These are phyloP conservation scores for Dinochytrium kinnereticum DNA, from an alignment of 371 early-diverging fungal genomes.

Conservation along the genomic window DNA sequence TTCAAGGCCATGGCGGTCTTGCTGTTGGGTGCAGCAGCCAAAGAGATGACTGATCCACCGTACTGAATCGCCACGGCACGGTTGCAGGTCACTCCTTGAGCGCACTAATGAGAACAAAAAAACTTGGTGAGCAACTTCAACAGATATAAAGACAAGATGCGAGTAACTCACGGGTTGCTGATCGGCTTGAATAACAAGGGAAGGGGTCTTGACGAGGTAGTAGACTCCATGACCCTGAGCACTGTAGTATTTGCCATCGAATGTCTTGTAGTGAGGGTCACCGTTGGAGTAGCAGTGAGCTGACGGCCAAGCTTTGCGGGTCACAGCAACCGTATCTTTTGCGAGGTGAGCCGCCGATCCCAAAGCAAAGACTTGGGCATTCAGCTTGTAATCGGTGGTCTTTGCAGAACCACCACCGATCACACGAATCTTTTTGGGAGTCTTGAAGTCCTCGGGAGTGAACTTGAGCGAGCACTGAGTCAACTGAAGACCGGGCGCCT, in stretches of 20 bases:
- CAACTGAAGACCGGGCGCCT: neutral
- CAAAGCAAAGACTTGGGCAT: neutral
- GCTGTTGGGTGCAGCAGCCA: neutral
- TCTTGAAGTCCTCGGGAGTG: neutral
- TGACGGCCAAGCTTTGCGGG: neutral
- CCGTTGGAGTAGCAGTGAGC: neutral
- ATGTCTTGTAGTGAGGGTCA: constrained; percentile 12
- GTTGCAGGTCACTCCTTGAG: constrained; percentile 1
- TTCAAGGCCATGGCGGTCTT: neutral
- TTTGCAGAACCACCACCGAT: neutral
- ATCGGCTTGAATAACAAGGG: neutral
- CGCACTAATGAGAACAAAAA: neutral
- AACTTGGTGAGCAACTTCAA: neutral
- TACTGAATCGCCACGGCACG: neutral
- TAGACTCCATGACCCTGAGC: neutral
- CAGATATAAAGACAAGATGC: neutral
- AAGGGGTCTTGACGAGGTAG: neutral
- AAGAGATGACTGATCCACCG: neutral
- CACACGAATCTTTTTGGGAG: neutral
- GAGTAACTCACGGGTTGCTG: neutral
- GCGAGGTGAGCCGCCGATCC: neutral
- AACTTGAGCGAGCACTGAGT: neutral
- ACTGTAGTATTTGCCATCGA: neutral
- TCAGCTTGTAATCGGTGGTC: neutral
- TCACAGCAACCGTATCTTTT: neutral